Base-by-base conservation (phyloP, 2,329 filamentous ascomycete species). In the Microsporum ferrugineum region DNA sequence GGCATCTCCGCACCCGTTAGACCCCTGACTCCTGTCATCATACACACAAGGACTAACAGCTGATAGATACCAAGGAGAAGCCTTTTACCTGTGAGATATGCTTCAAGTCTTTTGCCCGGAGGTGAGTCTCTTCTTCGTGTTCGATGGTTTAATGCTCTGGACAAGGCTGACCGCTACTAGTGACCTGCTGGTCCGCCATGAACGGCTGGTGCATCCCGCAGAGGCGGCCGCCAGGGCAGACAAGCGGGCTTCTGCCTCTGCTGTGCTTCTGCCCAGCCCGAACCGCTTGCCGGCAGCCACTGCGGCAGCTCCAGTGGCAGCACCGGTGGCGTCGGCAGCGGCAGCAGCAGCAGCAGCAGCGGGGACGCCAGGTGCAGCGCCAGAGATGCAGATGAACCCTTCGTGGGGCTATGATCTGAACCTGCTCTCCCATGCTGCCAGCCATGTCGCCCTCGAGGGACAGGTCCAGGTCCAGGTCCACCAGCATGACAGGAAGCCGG, bases 391-490 rank as follows among this genome's bases (percentile, higher is more conserved):
- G 72, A 76, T 57, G 64, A 78, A 79, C 67, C 77, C 76, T 3
- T 78, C 76, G 4, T 79, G 77, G 77, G 77, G 77, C n/a, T 79
- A 79, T 64, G 77, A 79, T 61, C 65, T 79, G 61, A 79, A 79
- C 62, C 69, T 79, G 14, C 68, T 79, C 36, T 79, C 77, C 7
- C 77, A 79, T 68, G 77, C 77, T 31, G 77, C 77, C 8, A 78
- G 76, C 61, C 77, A 79, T 71, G 77, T 79, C 43, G 77, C 77
- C 27, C 71, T 77, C 34, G 76, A 77, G 63, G 74, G 75, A 14
- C 76, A 78, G 63, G 31, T 8, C 31, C 47, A 51, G 3, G 17
- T 7, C 8, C 47, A 51, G 27, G 55, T 3, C 33, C 34, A 57
- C 10, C 39, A 49, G 64, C 65, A 72, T 73, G 72, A 27, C 57